These are phyloP conservation scores for Phytophthora pluvialis DNA, from an alignment of 352 stramenopile species.

Conservation along the genomic window DNA sequence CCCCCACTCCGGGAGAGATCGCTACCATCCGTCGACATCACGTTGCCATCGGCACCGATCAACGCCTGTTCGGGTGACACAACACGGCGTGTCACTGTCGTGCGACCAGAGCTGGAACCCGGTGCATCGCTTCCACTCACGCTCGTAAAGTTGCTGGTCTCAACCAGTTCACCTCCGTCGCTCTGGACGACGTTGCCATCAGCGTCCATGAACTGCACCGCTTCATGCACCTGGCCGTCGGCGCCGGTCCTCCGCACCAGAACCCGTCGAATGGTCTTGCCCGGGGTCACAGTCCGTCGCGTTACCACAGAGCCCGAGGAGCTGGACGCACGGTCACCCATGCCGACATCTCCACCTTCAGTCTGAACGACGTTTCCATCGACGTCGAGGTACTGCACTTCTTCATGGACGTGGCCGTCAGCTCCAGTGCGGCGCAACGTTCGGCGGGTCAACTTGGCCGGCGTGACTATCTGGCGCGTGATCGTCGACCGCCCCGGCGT, in stretches of 20 bases:
- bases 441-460: too few species aligned
- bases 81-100: constrained; percentile 4
- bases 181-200: constrained; percentile 31
- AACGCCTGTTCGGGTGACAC: constrained; percentile 7
- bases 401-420: constrained; percentile 26
- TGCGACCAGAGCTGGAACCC: constrained; percentile 7
- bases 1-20: constrained; percentile 2
- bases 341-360: constrained; percentile 18
- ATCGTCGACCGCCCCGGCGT: too few species aligned
- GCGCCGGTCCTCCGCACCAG: constrained; percentile 30
- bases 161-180: constrained; percentile 14
- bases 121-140: not conserved
- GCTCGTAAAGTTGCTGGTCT: constrained; percentile 7
- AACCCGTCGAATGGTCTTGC: constrained; percentile 26
- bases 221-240: constrained; percentile 26
- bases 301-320: constrained; percentile 12
- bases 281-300: constrained; percentile 21
- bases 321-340: constrained; percentile 3
- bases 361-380: constrained; percentile 29
- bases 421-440: constrained; percentile 11
- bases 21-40: constrained; percentile 3
- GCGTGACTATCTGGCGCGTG: too few species aligned
- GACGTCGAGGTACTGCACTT: constrained; percentile 34
- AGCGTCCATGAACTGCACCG: constrained; percentile 33
- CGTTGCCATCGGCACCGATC: constrained; percentile 23